Evolutionary conservation across 163 green algal genomes (phyloP), one percentile per base, ranked within the genome.

Genomic region (Botryococcus braunii): DNA sequence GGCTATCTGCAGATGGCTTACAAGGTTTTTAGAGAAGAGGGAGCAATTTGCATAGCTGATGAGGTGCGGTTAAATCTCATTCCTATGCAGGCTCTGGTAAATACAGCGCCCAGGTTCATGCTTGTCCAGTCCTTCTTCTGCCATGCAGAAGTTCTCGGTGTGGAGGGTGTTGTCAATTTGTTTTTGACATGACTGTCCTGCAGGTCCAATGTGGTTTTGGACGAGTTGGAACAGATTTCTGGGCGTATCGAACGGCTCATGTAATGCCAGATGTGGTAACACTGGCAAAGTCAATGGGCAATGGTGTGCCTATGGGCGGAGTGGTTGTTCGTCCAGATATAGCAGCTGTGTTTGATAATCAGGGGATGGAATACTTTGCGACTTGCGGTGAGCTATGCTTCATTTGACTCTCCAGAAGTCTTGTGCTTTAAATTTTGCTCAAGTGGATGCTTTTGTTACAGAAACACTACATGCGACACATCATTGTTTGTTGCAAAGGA

Each of bases 341-440:
- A 31, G 87, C 85, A 0, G 25, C 23, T 25, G 47, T 48, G 0
- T 91, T 90, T 68, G 58, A 62, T 9, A 50, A 66, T 36, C 41
- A 65, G 23, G 83, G 87, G 56, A 91, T 92, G 86, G 85, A 92
- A 76, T 95, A 94, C 77, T 95, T 95, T 72, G 85, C 86, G 66
- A 93, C 87, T 9, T 87, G 71, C 43, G 85, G 82, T n/a, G n/a
- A n/a, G n/a, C n/a, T n/a, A n/a, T n/a, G n/a, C n/a, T n/a, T n/a
- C n/a, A n/a, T n/a, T n/a, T n/a, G n/a, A n/a, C n/a, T n/a, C n/a
- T n/a, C n/a, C n/a, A n/a, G n/a, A n/a, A n/a, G n/a, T n/a, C n/a
- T 17, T 52, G 43, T 52, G 43, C 17, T 52, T 52, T n/a, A n/a
- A n/a, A n/a, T n/a, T n/a, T n/a, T n/a, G n/a, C n/a, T n/a, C n/a